A percentile compares a stretch with the other conserved stretches of the same genome.
These are phyloP conservation scores for Pestalotiopsis sp. DNA, from an alignment of 2,329 filamentous ascomycete genomes.

Conservation along the genomic window DNA sequence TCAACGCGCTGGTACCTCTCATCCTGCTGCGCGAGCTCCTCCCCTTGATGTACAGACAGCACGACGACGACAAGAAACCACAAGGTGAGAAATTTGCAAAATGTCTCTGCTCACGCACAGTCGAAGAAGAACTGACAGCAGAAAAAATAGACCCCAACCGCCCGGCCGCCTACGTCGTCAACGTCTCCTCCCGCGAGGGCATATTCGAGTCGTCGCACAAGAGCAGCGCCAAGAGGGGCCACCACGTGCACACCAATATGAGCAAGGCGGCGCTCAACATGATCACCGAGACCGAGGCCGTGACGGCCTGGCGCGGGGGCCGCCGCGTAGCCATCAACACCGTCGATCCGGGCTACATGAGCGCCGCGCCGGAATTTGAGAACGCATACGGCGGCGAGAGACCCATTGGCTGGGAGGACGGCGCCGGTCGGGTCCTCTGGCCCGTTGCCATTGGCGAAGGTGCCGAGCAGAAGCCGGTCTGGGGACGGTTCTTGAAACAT, in stretches of 20 bases:
- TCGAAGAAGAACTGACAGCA: no score
- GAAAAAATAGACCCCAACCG: neutral
- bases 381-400: conserved; percentile 24
- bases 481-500: conserved; percentile 13
- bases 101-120: no score
- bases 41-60: conserved; percentile 25
- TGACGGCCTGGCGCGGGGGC: conserved; percentile 27
- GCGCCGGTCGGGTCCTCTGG: conserved; percentile 38
- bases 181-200: conserved; percentile 38
- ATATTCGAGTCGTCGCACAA: conserved; percentile 29
- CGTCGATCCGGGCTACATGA: conserved; percentile 41
- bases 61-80: neutral
- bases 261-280: conserved; percentile 43
- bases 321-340: conserved; percentile 38
- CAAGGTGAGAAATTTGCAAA: no score
- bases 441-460: conserved; percentile 24
- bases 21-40: conserved; percentile 40
- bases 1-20: conserved; percentile 40
- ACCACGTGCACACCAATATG: conserved; percentile 42
- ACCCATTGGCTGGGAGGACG: conserved; percentile 40
- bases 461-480: neutral
- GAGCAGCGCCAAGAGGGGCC: conserved; percentile 28
- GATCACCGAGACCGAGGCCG: conserved; percentile 41
- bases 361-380: conserved; percentile 34
- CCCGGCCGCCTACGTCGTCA: conserved; percentile 31